Conservation (phyloP, 176 grass and related monocot genomes). For the Dendrocalamus sinicus region DNA sequence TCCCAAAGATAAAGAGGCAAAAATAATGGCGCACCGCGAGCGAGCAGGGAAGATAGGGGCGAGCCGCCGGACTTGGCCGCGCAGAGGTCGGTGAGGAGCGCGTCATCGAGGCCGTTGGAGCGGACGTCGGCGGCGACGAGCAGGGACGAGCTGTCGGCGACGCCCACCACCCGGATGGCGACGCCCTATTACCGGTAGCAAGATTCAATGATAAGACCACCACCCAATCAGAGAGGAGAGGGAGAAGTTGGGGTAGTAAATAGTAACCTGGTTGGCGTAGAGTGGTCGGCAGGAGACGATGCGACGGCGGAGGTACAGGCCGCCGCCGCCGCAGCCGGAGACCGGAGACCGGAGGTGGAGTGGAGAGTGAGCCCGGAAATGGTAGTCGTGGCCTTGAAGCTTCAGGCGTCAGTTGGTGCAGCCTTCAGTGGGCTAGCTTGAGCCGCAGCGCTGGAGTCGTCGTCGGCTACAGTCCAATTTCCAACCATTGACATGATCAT, state of each 20-base stretch:
- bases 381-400: too few relatives aligned
- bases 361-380: too few relatives aligned
- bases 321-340: conserved; percentile 76
- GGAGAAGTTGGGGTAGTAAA: too few relatives aligned
- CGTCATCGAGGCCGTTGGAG: conserved; percentile 63
- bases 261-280: conserved; percentile 60
- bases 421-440: too few relatives aligned
- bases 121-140: conserved; percentile 64
- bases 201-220: too few relatives aligned
- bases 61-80: conserved; percentile 65
- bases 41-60: conserved; percentile 62
- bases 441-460: too few relatives aligned
- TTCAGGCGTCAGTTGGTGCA: too few relatives aligned
- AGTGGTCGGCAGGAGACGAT: conserved; percentile 68
- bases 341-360: too few relatives aligned
- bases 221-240: too few relatives aligned
- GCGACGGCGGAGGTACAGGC: conserved; percentile 78
- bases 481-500: too few relatives aligned
- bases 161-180: conserved; percentile 73
- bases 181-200: conserved; percentile 32
- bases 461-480: too few relatives aligned
- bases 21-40: neutral
- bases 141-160: conserved; percentile 73
- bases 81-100: conserved; percentile 70
- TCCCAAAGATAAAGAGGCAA: too few relatives aligned